Evolutionary conservation across 2,329 filamentous ascomycete genomes (phyloP).

Genomic region (Xylariaceae sp.): DNA sequence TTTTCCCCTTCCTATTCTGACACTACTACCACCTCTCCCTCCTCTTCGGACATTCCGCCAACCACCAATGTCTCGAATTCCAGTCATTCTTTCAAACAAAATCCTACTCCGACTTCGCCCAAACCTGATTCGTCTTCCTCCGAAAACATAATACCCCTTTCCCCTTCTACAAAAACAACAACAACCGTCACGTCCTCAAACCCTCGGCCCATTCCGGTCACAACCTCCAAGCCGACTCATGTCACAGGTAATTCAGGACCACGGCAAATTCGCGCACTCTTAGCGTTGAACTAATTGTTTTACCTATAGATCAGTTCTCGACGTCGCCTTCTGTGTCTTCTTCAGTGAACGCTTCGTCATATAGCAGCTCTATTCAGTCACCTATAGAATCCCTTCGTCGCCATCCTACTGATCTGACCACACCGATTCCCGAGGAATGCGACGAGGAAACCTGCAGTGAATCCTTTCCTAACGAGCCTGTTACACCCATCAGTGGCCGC

Average conservation of each 20-base stretch:
- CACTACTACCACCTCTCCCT: background rate
- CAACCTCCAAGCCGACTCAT: conserved; percentile 3
- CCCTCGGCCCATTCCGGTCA: conserved; percentile 12
- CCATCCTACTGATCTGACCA: conserved; percentile 46
- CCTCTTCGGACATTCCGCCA: background rate
- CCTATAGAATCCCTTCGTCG: conserved; percentile 41
- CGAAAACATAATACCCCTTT: background rate
- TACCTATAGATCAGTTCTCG: conserved; percentile 14
- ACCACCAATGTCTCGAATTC: background rate
- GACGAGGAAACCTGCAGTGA: conserved; percentile 58
- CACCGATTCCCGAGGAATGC: conserved; percentile 53
- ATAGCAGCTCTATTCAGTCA: conserved; percentile 14
- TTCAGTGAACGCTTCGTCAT: conserved; percentile 29
- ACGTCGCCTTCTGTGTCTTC: conserved; percentile 18
- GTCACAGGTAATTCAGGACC: conserved; percentile 11
- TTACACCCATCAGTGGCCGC: conserved; percentile 57
- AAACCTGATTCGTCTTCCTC: background rate
- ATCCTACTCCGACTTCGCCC: background rate
- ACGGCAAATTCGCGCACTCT: conserved; percentile 5
- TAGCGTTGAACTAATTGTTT: conserved; percentile 14
- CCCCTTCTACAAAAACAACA: conserved; percentile 1
- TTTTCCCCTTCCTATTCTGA: background rate
- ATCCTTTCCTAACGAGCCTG: conserved; percentile 52
- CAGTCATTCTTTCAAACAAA: too few relatives aligned
- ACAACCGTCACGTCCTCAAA: conserved; percentile 1